Conservation (phyloP, 2,329 filamentous ascomycete species). For the Pestalotiopsis sp. region DNA sequence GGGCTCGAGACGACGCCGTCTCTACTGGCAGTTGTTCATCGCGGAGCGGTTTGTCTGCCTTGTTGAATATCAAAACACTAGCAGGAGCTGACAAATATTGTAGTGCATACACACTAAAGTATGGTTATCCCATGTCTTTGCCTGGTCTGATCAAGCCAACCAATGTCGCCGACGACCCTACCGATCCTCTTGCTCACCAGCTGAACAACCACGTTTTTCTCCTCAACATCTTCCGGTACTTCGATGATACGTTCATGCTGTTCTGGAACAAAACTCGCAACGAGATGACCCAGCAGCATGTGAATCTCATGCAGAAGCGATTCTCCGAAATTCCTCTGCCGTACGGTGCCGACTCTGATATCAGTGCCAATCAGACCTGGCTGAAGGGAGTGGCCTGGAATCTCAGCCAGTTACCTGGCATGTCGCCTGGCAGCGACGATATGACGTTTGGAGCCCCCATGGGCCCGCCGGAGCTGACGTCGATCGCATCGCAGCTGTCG, state of each 20-base stretch:
- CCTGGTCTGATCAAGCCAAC: conserved; percentile 69
- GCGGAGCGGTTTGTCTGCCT: conserved; percentile 60
- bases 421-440: conserved; percentile 46
- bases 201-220: conserved; percentile 59
- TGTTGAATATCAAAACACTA: neutral
- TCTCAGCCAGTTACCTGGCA: conserved; percentile 55
- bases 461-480: conserved; percentile 62
- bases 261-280: conserved; percentile 66
- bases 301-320: conserved; percentile 62
- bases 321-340: conserved; percentile 54
- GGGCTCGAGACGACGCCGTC: conserved; percentile 60
- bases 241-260: conserved; percentile 64
- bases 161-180: conserved; percentile 59
- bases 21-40: conserved; percentile 74
- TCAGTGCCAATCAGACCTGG: conserved; percentile 64
- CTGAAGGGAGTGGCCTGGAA: conserved; percentile 66
- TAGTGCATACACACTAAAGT: conserved; percentile 70
- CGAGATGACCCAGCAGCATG: conserved; percentile 57
- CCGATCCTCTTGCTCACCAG: conserved; percentile 52
- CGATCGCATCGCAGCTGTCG: conserved; percentile 71
- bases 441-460: conserved; percentile 65
- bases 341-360: conserved; percentile 54
- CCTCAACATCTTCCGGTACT: conserved; percentile 63
- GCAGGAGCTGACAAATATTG: neutral
- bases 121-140: conserved; percentile 68